A percentile compares a stretch with the other conserved stretches of the same genome.
Conservation (phyloP, 768 basidiomycete genomes). For the Boletus sp. region DNA sequence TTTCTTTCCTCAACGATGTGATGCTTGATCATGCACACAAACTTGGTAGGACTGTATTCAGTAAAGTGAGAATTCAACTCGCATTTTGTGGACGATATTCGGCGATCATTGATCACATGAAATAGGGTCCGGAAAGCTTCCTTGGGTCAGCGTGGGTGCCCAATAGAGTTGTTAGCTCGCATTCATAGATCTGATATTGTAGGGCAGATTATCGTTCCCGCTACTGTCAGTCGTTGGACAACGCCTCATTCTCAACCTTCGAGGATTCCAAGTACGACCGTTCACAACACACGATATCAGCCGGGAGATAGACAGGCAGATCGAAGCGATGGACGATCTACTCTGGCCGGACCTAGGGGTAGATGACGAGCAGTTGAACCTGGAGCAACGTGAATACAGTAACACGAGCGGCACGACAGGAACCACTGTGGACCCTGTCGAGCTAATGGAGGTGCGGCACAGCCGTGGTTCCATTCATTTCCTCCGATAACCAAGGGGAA, state of each 20-base stretch:
- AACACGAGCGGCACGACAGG: background rate
- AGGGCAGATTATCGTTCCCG: constrained; percentile 11
- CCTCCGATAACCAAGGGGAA: background rate
- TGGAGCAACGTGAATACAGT: background rate
- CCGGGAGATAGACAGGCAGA: constrained; percentile 1
- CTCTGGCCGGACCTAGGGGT: background rate
- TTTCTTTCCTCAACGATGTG: background rate
- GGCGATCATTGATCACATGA: background rate
- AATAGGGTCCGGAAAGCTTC: background rate
- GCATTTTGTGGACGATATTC: background rate
- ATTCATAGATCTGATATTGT: background rate
- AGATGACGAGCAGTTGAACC: background rate
- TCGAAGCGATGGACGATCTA: background rate
- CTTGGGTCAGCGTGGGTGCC: background rate
- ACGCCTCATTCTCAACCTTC: constrained; percentile 19
- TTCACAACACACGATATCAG: constrained; percentile 6
- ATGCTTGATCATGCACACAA: background rate
- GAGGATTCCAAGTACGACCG: background rate
- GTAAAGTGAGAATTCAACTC: background rate
- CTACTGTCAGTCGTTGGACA: constrained; percentile 15
- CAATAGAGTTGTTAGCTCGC: background rate
- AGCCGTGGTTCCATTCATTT: background rate
- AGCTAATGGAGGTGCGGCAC: background rate
- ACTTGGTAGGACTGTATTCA: background rate
- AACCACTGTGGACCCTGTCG: background rate